Percentiles rank a stretch among this genome's conserved stretches.
These are phyloP conservation scores for Dovyalis caffra DNA, from an alignment of 345 rosid genomes.

Conservation along the genomic window DNA sequence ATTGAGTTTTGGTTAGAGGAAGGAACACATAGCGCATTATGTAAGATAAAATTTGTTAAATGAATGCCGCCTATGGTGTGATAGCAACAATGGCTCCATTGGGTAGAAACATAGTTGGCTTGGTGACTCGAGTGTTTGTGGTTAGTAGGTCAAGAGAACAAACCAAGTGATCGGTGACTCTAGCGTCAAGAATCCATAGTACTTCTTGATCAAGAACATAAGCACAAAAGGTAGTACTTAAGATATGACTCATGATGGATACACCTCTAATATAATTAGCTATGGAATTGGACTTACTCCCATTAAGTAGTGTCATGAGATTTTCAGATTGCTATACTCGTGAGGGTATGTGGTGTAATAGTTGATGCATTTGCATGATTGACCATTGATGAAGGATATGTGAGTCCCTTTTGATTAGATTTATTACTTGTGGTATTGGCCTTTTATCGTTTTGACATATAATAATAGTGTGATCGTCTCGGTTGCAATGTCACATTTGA, in stretches of 20 bases:
- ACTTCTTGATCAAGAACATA: not conserved
- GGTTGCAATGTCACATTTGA: not conserved
- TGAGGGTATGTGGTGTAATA: not conserved
- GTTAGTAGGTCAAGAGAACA: not conserved
- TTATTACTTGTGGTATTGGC: not conserved
- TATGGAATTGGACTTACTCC: not conserved
- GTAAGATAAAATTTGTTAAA: not conserved
- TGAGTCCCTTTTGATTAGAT: not conserved
- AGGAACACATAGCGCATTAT: conserved; percentile 6
- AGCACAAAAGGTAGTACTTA: not conserved
- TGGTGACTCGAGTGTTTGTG: too few species aligned
- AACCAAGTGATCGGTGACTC: conserved; percentile 7
- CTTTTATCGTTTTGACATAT: not conserved
- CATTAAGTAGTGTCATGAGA: too few species aligned
- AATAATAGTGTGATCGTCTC: not conserved
- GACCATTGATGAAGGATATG: not conserved
- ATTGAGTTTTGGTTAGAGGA: not conserved
- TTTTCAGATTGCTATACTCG: not conserved
- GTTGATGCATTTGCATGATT: not conserved
- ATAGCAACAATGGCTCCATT: not conserved
- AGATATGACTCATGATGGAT: not conserved
- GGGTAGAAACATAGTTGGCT: not conserved
- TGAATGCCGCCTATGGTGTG: not conserved
- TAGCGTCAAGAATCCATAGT: conserved; percentile 6
- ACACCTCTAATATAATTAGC: not conserved